Percentiles rank a stretch among this genome's conserved stretches.
phyloP scores from a whole-genome alignment of 768 basidiomycete species.

The Lentinula lateritia region DNA sequence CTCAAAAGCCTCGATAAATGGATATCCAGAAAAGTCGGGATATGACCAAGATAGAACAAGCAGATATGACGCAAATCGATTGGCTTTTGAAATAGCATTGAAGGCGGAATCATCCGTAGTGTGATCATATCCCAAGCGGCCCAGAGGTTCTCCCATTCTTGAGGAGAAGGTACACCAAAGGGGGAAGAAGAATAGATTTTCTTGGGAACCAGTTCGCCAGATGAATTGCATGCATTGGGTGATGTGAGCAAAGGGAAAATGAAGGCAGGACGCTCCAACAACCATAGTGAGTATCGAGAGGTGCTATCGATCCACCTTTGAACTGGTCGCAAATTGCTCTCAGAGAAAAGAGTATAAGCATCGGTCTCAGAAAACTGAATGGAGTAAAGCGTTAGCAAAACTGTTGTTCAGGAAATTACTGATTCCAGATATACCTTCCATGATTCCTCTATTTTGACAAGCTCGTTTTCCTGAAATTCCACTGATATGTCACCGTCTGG shows the following conservation, averaged over 20 bases:
- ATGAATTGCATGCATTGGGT: conserved; percentile 21
- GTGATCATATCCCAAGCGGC: conserved; percentile 84
- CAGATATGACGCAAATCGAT: conserved; percentile 94
- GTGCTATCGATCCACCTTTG: conserved; percentile 79
- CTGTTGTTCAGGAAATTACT: not conserved
- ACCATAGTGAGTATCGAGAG: conserved; percentile 78
- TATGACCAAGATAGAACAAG: conserved; percentile 95
- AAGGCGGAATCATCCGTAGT: conserved; percentile 76
- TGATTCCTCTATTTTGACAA: conserved; percentile 82
- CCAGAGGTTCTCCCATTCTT: conserved; percentile 86
- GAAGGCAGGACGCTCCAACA: conserved; percentile 84
- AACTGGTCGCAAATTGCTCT: conserved; percentile 76
- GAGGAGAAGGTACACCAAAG: conserved; percentile 64
- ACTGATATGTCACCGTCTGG: conserved; percentile 39
- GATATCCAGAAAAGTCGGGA: conserved; percentile 89
- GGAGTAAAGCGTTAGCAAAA: not conserved
- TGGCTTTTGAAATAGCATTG: conserved; percentile 85
- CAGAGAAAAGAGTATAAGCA: conserved; percentile 60
- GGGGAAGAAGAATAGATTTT: conserved; percentile 28
- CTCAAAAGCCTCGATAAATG: conserved; percentile 71
- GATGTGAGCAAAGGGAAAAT: conserved; percentile 58
- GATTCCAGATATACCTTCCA: conserved; percentile 58
- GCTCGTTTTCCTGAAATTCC: conserved; percentile 63
- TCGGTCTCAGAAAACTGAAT: conserved; percentile 76
- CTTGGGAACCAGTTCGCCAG: conserved; percentile 17